Evolutionary conservation across 345 rosid genomes (phyloP), one percentile per base, ranked within the genome.

Genomic region (Geranium brycei): DNA sequence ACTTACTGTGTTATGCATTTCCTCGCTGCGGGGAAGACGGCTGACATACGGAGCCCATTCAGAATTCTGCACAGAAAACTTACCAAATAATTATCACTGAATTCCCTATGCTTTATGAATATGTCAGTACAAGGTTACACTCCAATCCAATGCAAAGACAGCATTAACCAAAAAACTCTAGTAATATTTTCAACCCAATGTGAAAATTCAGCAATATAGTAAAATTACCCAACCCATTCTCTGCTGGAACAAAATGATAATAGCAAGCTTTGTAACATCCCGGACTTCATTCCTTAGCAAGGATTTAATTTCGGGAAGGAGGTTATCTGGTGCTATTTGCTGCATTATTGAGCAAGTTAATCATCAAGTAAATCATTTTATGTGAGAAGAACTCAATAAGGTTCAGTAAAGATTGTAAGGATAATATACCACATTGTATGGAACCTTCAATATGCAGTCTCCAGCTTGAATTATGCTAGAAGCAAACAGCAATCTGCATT

Each of bases 31-130:
- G 67, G 96, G 96, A 79, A 89, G 92, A 60, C 87, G 70, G 64
- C 80, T 73, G 17, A 87, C 76, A 66, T 87, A 92, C 68, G 87
- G 91, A 57, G 75, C 72, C 98, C 95, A 89, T 58, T 77, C 81
- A 18, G 89, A 89, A 64, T 78, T 79, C 95, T 85, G 79, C 72
- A 18, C 59, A 61, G 65, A 31, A 60, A 62, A 59, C n/a, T 16
- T 16, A 57, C 41, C 19, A 31, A 16, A 64, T 17, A 58, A 67
- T 7, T 17, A 32, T 40, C 15, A 47, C 15, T 47, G 53, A 56
- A 63, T 65, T 19, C 41, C 62, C 65, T 15, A 18, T 12, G 18
- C 66, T 30, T 14, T 53, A 8, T 47, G 13, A 10, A 47, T 3
- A 56, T 51, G 4, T 64, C 53, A 16, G 61, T 7, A 2, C 0